Percentiles rank a stretch among this genome's conserved stretches.
These are phyloP conservation scores for Cystobasidium ongulense DNA, from an alignment of 768 basidiomycete genomes.

Conservation along the genomic window DNA sequence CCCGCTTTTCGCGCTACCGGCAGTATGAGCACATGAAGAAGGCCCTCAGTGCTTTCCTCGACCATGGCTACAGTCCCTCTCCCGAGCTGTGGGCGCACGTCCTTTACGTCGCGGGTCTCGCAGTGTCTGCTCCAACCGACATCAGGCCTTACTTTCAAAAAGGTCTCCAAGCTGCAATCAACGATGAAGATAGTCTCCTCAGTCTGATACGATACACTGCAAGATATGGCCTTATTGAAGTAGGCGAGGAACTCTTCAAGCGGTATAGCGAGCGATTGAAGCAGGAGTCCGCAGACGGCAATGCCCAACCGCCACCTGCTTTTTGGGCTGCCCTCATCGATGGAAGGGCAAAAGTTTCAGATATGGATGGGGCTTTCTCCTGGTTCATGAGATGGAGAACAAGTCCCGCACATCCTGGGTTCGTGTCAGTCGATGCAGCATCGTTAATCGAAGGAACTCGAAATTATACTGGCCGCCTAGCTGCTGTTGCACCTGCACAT, in stretches of 20 bases:
- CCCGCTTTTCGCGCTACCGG: not conserved
- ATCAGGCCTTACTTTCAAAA: not conserved
- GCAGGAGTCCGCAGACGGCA: not conserved
- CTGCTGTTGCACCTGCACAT: not conserved
- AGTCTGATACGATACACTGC: not conserved
- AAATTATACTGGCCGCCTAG: not conserved
- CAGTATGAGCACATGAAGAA: conserved; percentile 6
- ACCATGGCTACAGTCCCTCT: conserved; percentile 2
- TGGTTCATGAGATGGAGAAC: conserved; percentile 11
- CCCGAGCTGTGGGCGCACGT: not conserved
- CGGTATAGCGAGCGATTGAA: conserved; percentile 1
- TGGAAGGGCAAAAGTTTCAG: not conserved
- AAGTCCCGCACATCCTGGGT: conserved; percentile 9
- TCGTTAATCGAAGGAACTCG: not conserved
- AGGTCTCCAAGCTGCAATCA: not conserved
- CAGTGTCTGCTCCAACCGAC: not conserved
- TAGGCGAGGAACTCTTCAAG: conserved; percentile 12
- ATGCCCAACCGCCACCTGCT: not conserved
- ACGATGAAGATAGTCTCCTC: not conserved
- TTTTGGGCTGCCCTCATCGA: conserved; percentile 1
- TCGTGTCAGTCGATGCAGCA: not conserved
- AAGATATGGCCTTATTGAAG: not conserved
- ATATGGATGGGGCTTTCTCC: not conserved
- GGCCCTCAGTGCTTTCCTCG: conserved; percentile 1
- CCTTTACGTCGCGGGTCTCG: not conserved